phyloP scores from a whole-genome alignment of 352 stramenopile genomes.

The Blastocystis sp. region DNA sequence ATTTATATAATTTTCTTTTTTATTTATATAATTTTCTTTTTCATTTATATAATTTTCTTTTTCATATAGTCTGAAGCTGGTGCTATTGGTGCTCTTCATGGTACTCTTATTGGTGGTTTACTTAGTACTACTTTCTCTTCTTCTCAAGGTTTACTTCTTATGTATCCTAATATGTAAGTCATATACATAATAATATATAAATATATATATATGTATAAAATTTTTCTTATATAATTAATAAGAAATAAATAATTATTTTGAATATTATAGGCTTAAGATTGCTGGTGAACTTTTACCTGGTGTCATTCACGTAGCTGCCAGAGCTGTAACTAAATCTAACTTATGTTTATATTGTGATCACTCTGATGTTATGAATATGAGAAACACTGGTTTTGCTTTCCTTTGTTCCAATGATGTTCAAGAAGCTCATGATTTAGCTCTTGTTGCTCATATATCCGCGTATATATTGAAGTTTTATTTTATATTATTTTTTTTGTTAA shows the following conservation, averaged over 20 bases:
- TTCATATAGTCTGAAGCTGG: constrained; percentile 37
- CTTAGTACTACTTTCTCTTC: constrained; percentile 48
- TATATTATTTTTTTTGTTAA: too few relatives aligned
- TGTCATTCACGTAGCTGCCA: constrained; percentile 66
- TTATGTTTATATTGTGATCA: constrained; percentile 57
- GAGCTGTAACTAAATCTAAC: constrained; percentile 48
- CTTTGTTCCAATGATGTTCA: constrained; percentile 52
- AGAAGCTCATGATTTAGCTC: constrained; percentile 56
- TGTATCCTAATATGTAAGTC: constrained; percentile 53
- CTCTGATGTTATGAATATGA: constrained; percentile 60
- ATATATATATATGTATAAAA: constrained; percentile 43
- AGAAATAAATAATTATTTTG: background rate
- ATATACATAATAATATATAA: constrained; percentile 44
- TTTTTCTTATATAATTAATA: too few relatives aligned
- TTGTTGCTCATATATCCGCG: constrained; percentile 55
- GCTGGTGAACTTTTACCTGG: constrained; percentile 36
- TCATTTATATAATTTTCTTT: too few relatives aligned
- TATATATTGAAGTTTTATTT: constrained; percentile 34
- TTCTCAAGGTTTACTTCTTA: constrained; percentile 55
- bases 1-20: too few relatives aligned
- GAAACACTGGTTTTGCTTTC: constrained; percentile 52
- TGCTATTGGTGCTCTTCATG: constrained; percentile 49
- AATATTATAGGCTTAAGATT: constrained; percentile 40
- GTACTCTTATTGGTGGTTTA: constrained; percentile 49
- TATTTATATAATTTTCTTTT: too few relatives aligned